phyloP scores from a whole-genome alignment of 345 rosid species.

The Excoecaria agallocha region DNA sequence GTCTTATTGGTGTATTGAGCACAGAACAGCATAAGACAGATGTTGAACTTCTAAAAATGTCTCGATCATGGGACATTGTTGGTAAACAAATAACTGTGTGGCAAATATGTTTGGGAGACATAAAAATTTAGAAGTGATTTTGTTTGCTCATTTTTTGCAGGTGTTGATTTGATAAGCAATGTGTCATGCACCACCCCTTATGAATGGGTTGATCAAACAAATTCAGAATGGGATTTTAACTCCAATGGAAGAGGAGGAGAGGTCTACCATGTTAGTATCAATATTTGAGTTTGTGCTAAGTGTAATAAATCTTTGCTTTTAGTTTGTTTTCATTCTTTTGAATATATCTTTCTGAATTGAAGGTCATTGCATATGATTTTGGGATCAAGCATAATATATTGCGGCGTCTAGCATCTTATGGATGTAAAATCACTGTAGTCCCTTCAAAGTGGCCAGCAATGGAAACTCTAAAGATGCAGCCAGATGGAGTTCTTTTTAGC shows the following conservation, averaged over 20 bases:
- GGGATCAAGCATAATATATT: conserved; percentile 93
- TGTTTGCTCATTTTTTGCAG: conserved; percentile 39
- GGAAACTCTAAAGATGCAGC: conserved; percentile 74
- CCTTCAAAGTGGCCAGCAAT: conserved; percentile 91
- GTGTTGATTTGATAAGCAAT: conserved; percentile 81
- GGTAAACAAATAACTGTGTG: conserved; percentile 37
- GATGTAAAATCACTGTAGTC: conserved; percentile 84
- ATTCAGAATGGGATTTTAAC: conserved; percentile 78
- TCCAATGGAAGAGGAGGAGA: conserved; percentile 39
- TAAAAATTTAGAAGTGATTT: conserved; percentile 1
- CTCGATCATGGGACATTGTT: conserved; percentile 85
- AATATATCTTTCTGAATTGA: conserved; percentile 20
- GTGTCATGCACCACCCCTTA: conserved; percentile 75
- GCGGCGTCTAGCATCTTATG: conserved; percentile 76
- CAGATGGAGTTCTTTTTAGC: conserved; percentile 95
- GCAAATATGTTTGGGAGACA: background rate
- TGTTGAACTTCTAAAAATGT: conserved; percentile 74
- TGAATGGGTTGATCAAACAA: conserved; percentile 74
- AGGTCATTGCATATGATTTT: conserved; percentile 90
- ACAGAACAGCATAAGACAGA: conserved; percentile 74
- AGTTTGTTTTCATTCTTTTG: conserved; percentile 15
- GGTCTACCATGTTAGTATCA: conserved; percentile 52
- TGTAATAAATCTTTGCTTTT: conserved; percentile 10
- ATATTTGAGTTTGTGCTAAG: conserved; percentile 10
- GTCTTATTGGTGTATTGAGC: conserved; percentile 92